Evolutionary conservation across 2,329 filamentous ascomycete species (phyloP).

Genomic region (Alternaria atra): DNA sequence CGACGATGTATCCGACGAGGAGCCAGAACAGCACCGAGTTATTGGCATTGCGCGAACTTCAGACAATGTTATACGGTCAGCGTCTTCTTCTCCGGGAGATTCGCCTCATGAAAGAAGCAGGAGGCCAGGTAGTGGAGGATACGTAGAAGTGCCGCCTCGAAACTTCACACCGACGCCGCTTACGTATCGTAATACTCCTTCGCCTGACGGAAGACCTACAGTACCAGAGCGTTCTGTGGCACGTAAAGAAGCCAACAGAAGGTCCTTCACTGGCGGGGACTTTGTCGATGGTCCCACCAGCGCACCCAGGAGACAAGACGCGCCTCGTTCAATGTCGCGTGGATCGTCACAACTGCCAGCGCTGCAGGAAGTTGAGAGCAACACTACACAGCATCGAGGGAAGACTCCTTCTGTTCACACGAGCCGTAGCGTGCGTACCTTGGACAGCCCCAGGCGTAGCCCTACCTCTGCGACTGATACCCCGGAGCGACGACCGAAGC

Average conservation of each 20-base stretch:
- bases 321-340: conserved; percentile 32
- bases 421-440: conserved; percentile 21
- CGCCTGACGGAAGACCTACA: conserved; percentile 33
- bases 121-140: conserved; percentile 32
- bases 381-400: conserved; percentile 11
- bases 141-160: conserved; percentile 41
- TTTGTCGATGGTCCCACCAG: conserved; percentile 10
- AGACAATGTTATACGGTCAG: conserved; percentile 46
- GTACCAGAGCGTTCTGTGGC: conserved; percentile 31
- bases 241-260: conserved; percentile 32
- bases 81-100: conserved; percentile 39
- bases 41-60: conserved; percentile 57
- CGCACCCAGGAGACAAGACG: conserved; percentile 31
- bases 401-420: conserved; percentile 15
- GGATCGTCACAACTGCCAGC: conserved; percentile 36
- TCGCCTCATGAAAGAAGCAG: conserved; percentile 24
- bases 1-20: conserved; percentile 39
- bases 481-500: conserved; percentile 31
- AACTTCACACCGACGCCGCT: conserved; percentile 33
- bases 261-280: conserved; percentile 18
- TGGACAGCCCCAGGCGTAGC: conserved; percentile 27
- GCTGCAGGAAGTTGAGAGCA: conserved; percentile 41
- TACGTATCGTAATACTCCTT: conserved; percentile 37
- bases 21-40: conserved; percentile 34
- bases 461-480: conserved; percentile 18